Conservation (phyloP, 148 eudicot species). For the Linanthus parryae region DNA sequence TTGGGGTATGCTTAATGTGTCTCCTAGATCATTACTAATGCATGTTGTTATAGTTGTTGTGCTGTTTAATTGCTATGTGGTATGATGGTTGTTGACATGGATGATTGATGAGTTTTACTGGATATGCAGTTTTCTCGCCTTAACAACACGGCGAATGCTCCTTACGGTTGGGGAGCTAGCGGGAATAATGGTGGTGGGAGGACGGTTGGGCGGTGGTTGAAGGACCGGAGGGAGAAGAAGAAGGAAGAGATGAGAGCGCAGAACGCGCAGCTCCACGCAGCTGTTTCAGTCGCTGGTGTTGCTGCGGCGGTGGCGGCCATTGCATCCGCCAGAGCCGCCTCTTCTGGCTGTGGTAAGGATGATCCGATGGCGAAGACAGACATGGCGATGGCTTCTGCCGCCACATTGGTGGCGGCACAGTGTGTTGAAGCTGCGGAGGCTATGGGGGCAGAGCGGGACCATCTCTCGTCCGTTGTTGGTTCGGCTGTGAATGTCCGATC, state of each 20-base stretch:
- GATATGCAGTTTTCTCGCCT: constrained; percentile 52
- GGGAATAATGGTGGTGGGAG: constrained; percentile 56
- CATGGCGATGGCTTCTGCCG: constrained; percentile 95
- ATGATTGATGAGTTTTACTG: not conserved
- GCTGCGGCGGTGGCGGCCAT: constrained; percentile 97
- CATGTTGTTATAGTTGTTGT: not conserved
- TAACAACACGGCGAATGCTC: constrained; percentile 44
- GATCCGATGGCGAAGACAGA: constrained; percentile 67
- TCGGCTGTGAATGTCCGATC: constrained; percentile 92
- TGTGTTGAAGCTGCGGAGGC: constrained; percentile 95
- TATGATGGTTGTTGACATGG: not conserved
- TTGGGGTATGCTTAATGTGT: too few relatives aligned
- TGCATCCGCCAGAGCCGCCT: constrained; percentile 82
- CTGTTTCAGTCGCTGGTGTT: constrained; percentile 86
- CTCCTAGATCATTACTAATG: too few relatives aligned
- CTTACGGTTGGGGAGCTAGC: constrained; percentile 29
- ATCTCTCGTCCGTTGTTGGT: constrained; percentile 69
- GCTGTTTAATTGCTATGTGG: not conserved
- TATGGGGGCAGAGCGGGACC: constrained; percentile 90
- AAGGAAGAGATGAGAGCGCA: constrained; percentile 85
- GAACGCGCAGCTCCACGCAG: constrained; percentile 91
- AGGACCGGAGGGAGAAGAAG: constrained; percentile 84
- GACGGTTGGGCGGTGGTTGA: constrained; percentile 94
- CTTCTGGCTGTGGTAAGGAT: constrained; percentile 59
- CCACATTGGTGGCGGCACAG: constrained; percentile 90